A percentile compares a stretch with the other conserved stretches of the same genome.
These are phyloP conservation scores for Luffa acutangula DNA, from an alignment of 306 rosid genomes.

Conservation along the genomic window DNA sequence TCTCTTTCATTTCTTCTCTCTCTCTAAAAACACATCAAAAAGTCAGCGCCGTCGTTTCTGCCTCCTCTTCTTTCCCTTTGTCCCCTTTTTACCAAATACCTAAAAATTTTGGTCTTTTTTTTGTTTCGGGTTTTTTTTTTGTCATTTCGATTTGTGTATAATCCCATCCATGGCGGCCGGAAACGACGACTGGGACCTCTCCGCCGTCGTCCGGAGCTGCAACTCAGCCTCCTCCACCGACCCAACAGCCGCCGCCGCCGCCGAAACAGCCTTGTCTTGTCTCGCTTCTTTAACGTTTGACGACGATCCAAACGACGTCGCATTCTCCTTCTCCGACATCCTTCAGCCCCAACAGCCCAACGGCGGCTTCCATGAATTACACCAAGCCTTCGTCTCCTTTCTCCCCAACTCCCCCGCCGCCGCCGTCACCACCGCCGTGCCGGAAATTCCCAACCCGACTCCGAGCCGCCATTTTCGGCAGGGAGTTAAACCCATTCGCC, in stretches of 20 bases:
- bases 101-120: background rate
- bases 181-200: constrained; percentile 65
- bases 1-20: background rate
- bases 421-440: background rate
- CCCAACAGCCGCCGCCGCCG: background rate
- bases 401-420: constrained; percentile 22
- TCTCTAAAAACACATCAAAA: background rate
- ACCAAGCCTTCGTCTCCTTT: constrained; percentile 28
- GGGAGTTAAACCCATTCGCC: background rate
- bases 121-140: background rate
- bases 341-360: constrained; percentile 19
- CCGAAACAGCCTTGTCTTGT: constrained; percentile 17
- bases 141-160: background rate
- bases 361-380: constrained; percentile 39
- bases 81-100: background rate
- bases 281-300: constrained; percentile 17
- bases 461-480: background rate
- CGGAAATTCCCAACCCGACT: background rate
- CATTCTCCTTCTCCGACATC: constrained; percentile 32
- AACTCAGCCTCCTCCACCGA: constrained; percentile 12
- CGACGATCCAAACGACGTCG: constrained; percentile 17
- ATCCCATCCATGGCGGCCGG: background rate
- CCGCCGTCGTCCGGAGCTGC: constrained; percentile 61
- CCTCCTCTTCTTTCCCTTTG: constrained; percentile 1
- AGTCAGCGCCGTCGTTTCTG: constrained; percentile 60